phyloP scores from a whole-genome alignment of 305 asterid genomes.

The Fraxinus nigra region DNA sequence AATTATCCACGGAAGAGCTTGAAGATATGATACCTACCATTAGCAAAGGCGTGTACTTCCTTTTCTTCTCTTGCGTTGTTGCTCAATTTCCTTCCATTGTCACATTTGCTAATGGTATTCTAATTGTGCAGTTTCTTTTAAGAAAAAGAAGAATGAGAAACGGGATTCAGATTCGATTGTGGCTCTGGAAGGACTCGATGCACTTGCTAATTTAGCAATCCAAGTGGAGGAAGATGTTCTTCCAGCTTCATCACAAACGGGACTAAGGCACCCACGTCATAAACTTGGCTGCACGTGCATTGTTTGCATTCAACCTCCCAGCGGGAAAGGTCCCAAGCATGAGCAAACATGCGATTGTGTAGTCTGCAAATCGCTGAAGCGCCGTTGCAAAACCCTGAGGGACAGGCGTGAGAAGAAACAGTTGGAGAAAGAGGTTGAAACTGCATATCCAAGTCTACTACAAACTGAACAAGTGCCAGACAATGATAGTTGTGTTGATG shows the following conservation, averaged over 20 bases:
- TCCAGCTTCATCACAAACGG: slow-evolving; percentile 44
- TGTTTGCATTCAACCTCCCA: slow-evolving; percentile 86
- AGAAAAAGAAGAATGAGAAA: slow-evolving; percentile 38
- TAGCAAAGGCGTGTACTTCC: slow-evolving; percentile 42
- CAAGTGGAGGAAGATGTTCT: slow-evolving; percentile 48
- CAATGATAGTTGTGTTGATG: slow-evolving; percentile 22
- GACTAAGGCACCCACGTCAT: slow-evolving; percentile 75
- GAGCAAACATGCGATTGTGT: slow-evolving; percentile 61
- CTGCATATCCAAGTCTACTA: slow-evolving; percentile 13
- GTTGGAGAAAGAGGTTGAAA: slow-evolving; percentile 48
- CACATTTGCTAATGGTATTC: slow-evolving; percentile 1
- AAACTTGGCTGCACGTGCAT: slow-evolving; percentile 73
- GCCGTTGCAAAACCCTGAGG: slow-evolving; percentile 57
- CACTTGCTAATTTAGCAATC: slow-evolving; percentile 65
- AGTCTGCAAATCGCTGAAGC: slow-evolving; percentile 59
- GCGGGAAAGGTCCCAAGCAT: slow-evolving; percentile 69
- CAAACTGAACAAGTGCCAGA: slow-evolving; percentile 28
- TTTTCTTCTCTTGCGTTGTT: slow-evolving; percentile 9
- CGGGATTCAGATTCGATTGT: slow-evolving; percentile 37
- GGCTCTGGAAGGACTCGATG: slow-evolving; percentile 64
- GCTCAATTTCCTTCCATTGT: not conserved
- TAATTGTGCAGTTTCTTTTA: slow-evolving; percentile 45
- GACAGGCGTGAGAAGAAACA: slow-evolving; percentile 56
- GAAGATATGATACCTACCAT: slow-evolving; percentile 46
- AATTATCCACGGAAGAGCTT: slow-evolving; percentile 57